Conservation (phyloP, 225 moss, liverwort and hornwort species). For the Marchantia paleacea region DNA sequence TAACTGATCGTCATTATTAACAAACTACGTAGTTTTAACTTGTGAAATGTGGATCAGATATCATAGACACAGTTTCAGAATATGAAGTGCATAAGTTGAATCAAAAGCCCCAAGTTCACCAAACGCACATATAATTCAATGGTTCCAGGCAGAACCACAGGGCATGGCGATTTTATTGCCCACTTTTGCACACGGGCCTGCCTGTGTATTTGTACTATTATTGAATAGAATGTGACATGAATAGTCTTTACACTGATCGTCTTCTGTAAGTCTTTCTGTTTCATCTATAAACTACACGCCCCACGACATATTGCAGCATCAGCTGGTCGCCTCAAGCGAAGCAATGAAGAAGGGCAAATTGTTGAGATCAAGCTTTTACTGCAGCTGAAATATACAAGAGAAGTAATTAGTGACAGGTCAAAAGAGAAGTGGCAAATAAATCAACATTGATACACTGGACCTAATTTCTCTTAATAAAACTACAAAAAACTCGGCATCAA, state of each 20-base stretch:
- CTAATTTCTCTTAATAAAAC: background rate
- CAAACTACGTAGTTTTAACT: too few species aligned
- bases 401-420: background rate
- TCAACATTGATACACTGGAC: too few species aligned
- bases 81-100: too few species aligned
- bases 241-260: constrained; percentile 20
- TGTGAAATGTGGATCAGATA: too few species aligned
- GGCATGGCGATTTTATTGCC: background rate
- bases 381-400: background rate
- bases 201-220: background rate
- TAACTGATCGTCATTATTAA: too few species aligned
- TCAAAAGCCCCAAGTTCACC: too few species aligned
- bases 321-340: constrained; percentile 2
- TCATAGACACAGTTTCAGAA: too few species aligned
- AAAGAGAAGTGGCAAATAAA: background rate
- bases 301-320: background rate
- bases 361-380: constrained; percentile 13
- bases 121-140: background rate
- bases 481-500: background rate
- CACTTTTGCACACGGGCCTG: background rate
- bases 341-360: background rate
- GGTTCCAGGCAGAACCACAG: background rate
- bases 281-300: constrained; percentile 21
- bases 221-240: constrained; percentile 16
- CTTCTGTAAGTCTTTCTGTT: background rate